These are phyloP conservation scores for Aspergillus incahuasiensis DNA, from an alignment of 495 filamentous ascomycete genomes.

Conservation along the genomic window DNA sequence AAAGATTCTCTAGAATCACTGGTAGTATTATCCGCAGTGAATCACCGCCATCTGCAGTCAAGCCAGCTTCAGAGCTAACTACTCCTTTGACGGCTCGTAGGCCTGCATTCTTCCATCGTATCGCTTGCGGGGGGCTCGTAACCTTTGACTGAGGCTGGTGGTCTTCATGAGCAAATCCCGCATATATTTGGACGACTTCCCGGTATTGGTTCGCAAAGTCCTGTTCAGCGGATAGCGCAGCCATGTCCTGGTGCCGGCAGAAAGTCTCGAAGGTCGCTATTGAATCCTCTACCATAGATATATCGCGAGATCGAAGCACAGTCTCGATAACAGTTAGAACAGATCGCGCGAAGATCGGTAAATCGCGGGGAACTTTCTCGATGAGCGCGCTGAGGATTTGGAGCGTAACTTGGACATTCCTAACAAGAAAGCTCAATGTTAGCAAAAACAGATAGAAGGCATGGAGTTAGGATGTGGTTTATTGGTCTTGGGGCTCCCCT, in stretches of 20 bases:
- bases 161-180: slow-evolving; percentile 60
- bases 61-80: slow-evolving; percentile 64
- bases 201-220: slow-evolving; percentile 79
- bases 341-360: slow-evolving; percentile 78
- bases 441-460: background rate
- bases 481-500: background rate
- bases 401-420: slow-evolving; percentile 89
- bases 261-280: slow-evolving; percentile 78
- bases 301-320: slow-evolving; percentile 73
- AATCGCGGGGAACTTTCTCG: slow-evolving; percentile 83
- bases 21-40: slow-evolving; percentile 74
- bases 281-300: slow-evolving; percentile 85
- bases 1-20: slow-evolving; percentile 78
- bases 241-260: slow-evolving; percentile 73
- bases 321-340: slow-evolving; percentile 74
- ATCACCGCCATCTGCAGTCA: slow-evolving; percentile 66
- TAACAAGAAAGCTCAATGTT: slow-evolving; percentile 26
- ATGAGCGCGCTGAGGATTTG: slow-evolving; percentile 84
- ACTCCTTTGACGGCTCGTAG: slow-evolving; percentile 74
- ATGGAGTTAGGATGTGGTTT: background rate
- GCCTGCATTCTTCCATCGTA: slow-evolving; percentile 78
- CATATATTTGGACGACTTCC: slow-evolving; percentile 70
- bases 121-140: slow-evolving; percentile 67
- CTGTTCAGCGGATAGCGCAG: slow-evolving; percentile 73
- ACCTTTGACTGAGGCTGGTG: slow-evolving; percentile 28